A percentile compares a stretch with the other conserved stretches of the same genome.
Conservation (phyloP, 768 basidiomycete genomes). For the Udeniomyces megalosporus region DNA sequence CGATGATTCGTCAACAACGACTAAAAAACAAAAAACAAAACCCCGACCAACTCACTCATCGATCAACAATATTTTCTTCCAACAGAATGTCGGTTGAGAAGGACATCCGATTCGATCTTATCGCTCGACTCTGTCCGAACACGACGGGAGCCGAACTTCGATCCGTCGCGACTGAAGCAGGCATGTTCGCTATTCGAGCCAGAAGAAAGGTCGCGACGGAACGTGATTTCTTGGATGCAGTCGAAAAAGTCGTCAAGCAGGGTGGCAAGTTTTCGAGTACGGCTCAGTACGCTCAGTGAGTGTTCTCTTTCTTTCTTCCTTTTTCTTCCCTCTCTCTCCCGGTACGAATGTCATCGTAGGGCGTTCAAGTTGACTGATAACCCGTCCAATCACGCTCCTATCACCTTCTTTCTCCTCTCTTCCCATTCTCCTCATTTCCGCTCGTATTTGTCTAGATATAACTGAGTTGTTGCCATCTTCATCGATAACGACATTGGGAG, state of each 20-base stretch:
- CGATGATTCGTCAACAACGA: too few species aligned
- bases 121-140: conserved; percentile 91
- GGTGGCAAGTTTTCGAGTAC: conserved; percentile 97
- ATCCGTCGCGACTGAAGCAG: conserved; percentile 94
- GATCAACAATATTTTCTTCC: background rate
- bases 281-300: conserved; percentile 23
- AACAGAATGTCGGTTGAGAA: conserved; percentile 88
- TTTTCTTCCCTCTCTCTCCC: too few species aligned
- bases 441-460: too few species aligned
- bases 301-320: background rate
- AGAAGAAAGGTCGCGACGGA: conserved; percentile 93
- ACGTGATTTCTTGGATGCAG: conserved; percentile 90
- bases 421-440: too few species aligned
- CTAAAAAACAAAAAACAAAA: too few species aligned
- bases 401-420: too few species aligned
- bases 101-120: conserved; percentile 92
- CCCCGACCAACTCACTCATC: too few species aligned
- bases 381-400: too few species aligned
- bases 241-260: conserved; percentile 95
- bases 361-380: too few species aligned
- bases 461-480: too few species aligned
- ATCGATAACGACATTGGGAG: too few species aligned
- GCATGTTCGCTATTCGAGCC: conserved; percentile 99
- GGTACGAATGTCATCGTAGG: too few species aligned
- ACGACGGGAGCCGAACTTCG: conserved; percentile 97